Evolutionary conservation across 495 filamentous ascomycete genomes (phyloP), one percentile per base, ranked within the genome.

Genomic region (Penicillium ochrochloron): DNA sequence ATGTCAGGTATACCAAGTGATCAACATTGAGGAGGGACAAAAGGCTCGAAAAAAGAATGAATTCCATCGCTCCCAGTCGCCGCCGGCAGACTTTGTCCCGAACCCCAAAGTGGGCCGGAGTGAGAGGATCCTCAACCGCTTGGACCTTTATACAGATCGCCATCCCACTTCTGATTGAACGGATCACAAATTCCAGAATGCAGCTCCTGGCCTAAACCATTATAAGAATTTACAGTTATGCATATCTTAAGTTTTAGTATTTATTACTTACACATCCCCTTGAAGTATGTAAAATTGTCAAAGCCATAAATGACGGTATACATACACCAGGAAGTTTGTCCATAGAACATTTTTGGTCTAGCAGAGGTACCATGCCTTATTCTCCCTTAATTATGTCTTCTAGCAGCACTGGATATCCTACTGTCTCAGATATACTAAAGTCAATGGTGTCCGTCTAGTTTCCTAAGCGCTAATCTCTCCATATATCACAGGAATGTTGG

Each of bases 71-170:
- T 10, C 21, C 14, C 23, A 31, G 21, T 21, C 29, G 9, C 39
- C 56, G 25, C 50, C 57, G 57, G 57, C 17, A 31, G 10, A 34
- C 29, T 50, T 59, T 59, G 42, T 21, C 42, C 57, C 57, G 57
- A 59, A 27, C 41, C 12, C 23, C 37, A 41, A 25, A 29, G 15
- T 27, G 34, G 37, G 15, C 25, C 48, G 3, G 8, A 8, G 48
- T 27, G 11, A 10, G 48, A 51, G 25, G 25, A 51, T 15, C 48
- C 48, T 50, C 12, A 51, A 29, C 48, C 48, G 1, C 25, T 27
- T 29, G 23, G 11, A 29, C 25, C 17, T 9, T 4, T 21, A 29
- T 17, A 27, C 23, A 17, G 10, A 29, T 51, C 25, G 25, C 46
- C 14, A 51, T 51, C 12, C 21, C 15, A 51, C 46, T 51, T 27